A percentile compares a stretch with the other conserved stretches of the same genome.
Conservation (phyloP, 1,284 basidiomycete species). For the Microbotryum intermedium region DNA sequence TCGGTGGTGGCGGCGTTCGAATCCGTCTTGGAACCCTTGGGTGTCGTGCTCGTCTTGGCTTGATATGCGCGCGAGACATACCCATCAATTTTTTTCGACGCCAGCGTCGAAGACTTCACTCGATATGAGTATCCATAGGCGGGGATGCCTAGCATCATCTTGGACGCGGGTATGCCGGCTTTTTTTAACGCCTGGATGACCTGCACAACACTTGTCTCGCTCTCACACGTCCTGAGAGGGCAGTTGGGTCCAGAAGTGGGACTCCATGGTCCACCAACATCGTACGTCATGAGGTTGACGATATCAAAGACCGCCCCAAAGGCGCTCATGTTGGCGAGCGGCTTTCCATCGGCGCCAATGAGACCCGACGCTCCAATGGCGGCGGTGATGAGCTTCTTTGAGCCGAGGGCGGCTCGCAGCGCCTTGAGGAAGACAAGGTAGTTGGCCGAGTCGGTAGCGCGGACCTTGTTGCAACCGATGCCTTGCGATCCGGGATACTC, state of each 20-base stretch:
- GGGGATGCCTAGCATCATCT: constrained; percentile 3
- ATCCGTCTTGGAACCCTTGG: background rate
- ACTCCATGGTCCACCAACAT: constrained; percentile 18
- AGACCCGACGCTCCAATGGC: constrained; percentile 67
- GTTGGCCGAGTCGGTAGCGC: constrained; percentile 56
- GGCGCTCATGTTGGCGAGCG: background rate
- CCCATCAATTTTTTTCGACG: background rate
- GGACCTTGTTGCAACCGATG: constrained; percentile 49
- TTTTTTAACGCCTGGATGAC: constrained; percentile 16
- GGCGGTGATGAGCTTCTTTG: constrained; percentile 57
- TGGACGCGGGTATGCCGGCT: constrained; percentile 16
- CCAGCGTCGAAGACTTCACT: background rate
- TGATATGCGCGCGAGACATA: background rate
- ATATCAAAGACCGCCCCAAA: constrained; percentile 17
- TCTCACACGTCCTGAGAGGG: constrained; percentile 19
- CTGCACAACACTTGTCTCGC: constrained; percentile 5
- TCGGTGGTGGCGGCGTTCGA: background rate
- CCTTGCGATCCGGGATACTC: constrained; percentile 56
- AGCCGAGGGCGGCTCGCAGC: constrained; percentile 55
- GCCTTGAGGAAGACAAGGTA: constrained; percentile 61
- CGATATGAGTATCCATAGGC: background rate
- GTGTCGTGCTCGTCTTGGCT: background rate
- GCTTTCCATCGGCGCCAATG: constrained; percentile 48
- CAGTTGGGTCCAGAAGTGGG: constrained; percentile 18
- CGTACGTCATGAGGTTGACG: constrained; percentile 24